Conservation (phyloP, 2,329 filamentous ascomycete genomes). For the Phoma sp. region DNA sequence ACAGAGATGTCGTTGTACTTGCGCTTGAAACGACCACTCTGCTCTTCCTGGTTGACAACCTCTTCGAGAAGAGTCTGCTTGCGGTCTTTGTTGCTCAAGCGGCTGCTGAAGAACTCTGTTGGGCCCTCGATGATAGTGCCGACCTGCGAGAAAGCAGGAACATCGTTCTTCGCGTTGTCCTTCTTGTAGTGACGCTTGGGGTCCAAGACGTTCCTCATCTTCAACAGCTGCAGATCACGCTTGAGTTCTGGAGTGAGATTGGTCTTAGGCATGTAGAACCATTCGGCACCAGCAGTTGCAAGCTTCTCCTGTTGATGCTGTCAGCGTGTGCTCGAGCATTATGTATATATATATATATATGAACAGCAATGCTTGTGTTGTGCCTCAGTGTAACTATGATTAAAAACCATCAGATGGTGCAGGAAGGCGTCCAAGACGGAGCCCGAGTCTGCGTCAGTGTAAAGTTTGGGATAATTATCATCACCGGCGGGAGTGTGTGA, state of each 20-base stretch:
- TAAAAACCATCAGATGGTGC: conserved; percentile 70
- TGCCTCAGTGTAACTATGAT: conserved; percentile 79
- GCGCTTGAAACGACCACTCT: conserved; percentile 75
- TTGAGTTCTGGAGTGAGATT: conserved; percentile 84
- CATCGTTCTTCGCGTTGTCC: conserved; percentile 69
- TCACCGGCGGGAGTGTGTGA: conserved; percentile 61
- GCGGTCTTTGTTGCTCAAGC: conserved; percentile 84
- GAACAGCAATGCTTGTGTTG: conserved; percentile 13
- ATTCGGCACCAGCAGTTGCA: conserved; percentile 76
- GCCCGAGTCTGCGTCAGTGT: conserved; percentile 73
- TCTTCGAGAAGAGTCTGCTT: conserved; percentile 89
- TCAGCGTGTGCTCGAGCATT: conserved; percentile 23
- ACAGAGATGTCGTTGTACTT: conserved; percentile 88
- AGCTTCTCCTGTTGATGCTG: conserved; percentile 58
- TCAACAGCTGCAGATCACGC: conserved; percentile 85
- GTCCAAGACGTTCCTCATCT: conserved; percentile 87
- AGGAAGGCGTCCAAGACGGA: conserved; percentile 82
- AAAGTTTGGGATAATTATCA: conserved; percentile 74
- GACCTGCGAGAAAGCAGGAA: conserved; percentile 85
- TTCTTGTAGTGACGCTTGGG: conserved; percentile 93
- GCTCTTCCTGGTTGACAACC: conserved; percentile 70
- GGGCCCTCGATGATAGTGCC: conserved; percentile 88
- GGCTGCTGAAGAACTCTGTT: conserved; percentile 82
- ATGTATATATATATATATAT: conserved; percentile 6
- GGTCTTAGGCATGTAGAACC: conserved; percentile 89